Conservation (phyloP, 2,329 filamentous ascomycete species). For the Aspergillus ochraceoroseus region DNA sequence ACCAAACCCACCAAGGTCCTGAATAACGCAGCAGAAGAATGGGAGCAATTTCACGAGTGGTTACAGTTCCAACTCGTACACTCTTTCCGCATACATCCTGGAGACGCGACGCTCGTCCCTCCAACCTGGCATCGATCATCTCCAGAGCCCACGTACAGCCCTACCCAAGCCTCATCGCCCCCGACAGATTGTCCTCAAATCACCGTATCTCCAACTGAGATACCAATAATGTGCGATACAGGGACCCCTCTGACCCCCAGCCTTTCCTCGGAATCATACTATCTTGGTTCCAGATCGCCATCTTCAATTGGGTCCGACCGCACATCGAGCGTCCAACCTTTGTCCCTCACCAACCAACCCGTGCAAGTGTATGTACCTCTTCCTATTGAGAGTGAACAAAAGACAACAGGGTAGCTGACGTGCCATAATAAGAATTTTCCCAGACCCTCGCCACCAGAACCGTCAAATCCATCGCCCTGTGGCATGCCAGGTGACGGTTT, state of each 20-base stretch:
- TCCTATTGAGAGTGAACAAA: not conserved
- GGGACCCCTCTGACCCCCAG: not conserved
- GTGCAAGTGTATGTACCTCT: constrained; percentile 9
- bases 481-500: constrained; percentile 4
- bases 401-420: too few species aligned
- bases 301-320: constrained; percentile 4
- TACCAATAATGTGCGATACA: not conserved
- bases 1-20: not conserved
- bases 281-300: not conserved
- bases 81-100: not conserved
- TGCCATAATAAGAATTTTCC: not conserved
- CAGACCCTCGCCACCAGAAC: not conserved
- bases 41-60: constrained; percentile 17
- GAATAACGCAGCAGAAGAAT: constrained; percentile 12
- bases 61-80: constrained; percentile 15
- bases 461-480: constrained; percentile 3
- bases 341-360: not conserved
- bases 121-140: not conserved
- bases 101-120: not conserved
- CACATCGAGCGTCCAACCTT: constrained; percentile 3
- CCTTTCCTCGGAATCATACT: not conserved
- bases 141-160: not conserved
- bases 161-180: not conserved
- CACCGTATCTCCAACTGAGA: not conserved
- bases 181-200: not conserved